Evolutionary conservation across 2,329 filamentous ascomycete species (phyloP).

Genomic region (Nemania diffusa): DNA sequence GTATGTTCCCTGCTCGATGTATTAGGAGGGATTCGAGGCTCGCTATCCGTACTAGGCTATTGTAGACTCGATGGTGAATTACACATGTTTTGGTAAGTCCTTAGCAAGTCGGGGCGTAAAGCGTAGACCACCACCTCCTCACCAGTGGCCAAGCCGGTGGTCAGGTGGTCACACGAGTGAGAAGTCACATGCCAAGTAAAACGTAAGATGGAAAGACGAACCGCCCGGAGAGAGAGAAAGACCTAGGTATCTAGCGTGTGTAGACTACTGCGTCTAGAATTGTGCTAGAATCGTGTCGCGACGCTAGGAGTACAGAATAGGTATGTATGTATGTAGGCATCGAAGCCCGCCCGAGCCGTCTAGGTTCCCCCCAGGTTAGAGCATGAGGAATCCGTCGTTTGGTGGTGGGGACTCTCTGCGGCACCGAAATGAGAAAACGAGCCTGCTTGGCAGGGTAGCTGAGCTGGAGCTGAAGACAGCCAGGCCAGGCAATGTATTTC

Average conservation of each 20-base stretch:
- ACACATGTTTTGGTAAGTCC: constrained; percentile 1
- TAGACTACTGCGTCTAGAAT: constrained; percentile 2
- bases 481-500: not conserved
- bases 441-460: not conserved
- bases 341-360: not conserved
- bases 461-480: constrained; percentile 1
- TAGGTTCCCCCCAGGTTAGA: not conserved
- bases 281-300: not conserved
- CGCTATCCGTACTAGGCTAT: constrained; percentile 2
- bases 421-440: constrained; percentile 9
- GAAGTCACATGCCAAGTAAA: constrained; percentile 14
- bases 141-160: not conserved
- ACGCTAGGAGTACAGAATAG: not conserved
- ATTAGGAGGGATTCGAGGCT: not conserved
- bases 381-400: not conserved
- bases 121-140: not conserved
- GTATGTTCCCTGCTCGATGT: not conserved
- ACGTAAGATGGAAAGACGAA: not conserved
- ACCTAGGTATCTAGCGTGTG: not conserved
- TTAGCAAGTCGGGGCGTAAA: constrained; percentile 1
- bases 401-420: constrained; percentile 4
- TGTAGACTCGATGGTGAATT: not conserved
- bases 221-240: not conserved
- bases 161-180: constrained; percentile 7
- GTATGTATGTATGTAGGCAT: not conserved